Evolutionary conservation across 768 basidiomycete genomes (phyloP).

Genomic region (Suillus subaureus): DNA sequence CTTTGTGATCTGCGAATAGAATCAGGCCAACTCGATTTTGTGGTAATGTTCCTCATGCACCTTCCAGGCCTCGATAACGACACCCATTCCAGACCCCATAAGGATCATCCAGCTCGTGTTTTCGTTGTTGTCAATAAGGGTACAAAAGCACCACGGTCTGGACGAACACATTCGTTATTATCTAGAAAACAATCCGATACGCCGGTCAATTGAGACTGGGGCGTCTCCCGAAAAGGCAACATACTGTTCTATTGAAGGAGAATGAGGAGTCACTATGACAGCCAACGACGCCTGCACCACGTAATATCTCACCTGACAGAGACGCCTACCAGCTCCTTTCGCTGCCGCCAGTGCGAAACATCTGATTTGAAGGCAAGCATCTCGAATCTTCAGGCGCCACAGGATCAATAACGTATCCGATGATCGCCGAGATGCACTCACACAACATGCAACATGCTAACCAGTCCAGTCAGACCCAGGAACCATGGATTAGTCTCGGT

Average conservation of each 20-base stretch:
- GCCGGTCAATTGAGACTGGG: constrained; percentile 15
- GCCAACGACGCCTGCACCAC: constrained; percentile 10
- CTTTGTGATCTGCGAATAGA: constrained; percentile 66
- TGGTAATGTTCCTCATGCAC: constrained; percentile 36
- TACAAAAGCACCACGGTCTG: constrained; percentile 89
- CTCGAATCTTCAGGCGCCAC: constrained; percentile 65
- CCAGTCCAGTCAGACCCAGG: constrained; percentile 79
- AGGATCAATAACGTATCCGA: constrained; percentile 15
- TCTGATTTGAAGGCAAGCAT: constrained; percentile 96
- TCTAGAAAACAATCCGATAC: constrained; percentile 37
- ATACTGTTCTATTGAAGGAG: constrained; percentile 51
- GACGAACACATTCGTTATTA: constrained; percentile 94
- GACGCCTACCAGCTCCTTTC: constrained; percentile 93
- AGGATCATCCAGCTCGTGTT: constrained; percentile 99
- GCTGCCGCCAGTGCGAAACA: constrained; percentile 93
- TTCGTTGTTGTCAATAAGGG: constrained; percentile 91
- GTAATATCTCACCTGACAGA: constrained; percentile 71
- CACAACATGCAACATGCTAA: constrained; percentile 87
- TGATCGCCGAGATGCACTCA: constrained; percentile 42
- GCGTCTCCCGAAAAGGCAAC: constrained; percentile 23
- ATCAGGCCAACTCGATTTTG: constrained; percentile 3
- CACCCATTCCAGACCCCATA: constrained; percentile 80
- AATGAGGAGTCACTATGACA: constrained; percentile 20
- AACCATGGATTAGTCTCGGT: constrained; percentile 89
- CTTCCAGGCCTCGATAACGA: constrained; percentile 95